These are phyloP conservation scores for Trametes sp. DNA, from an alignment of 1,284 basidiomycete genomes.

Conservation along the genomic window DNA sequence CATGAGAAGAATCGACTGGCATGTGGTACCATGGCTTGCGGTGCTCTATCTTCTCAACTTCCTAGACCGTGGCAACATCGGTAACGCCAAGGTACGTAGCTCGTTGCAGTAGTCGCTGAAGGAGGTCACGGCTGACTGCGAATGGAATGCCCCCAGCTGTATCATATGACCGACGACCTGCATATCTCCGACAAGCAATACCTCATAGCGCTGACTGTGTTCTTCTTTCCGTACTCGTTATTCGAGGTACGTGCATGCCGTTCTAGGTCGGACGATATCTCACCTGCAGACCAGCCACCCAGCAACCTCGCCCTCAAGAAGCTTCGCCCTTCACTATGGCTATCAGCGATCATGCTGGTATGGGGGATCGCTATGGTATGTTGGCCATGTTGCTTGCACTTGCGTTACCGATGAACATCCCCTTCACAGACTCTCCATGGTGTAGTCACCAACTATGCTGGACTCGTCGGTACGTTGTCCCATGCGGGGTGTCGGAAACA, in stretches of 20 bases:
- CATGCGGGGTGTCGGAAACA: background rate
- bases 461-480: slow-evolving; percentile 38
- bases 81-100: slow-evolving; percentile 71
- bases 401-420: background rate
- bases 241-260: slow-evolving; percentile 54
- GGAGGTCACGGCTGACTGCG: slow-evolving; percentile 1
- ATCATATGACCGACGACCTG: slow-evolving; percentile 60
- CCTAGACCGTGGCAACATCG: slow-evolving; percentile 82
- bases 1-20: slow-evolving; percentile 69
- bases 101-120: background rate
- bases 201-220: slow-evolving; percentile 67
- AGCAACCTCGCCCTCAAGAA: slow-evolving; percentile 49
- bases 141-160: slow-evolving; percentile 52
- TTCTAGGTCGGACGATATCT: background rate
- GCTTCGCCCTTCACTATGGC: slow-evolving; percentile 50
- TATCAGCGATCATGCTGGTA: slow-evolving; percentile 43
- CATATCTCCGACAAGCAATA: slow-evolving; percentile 71
- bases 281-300: slow-evolving; percentile 37
- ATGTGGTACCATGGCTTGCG: slow-evolving; percentile 72
- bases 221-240: slow-evolving; percentile 70
- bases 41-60: slow-evolving; percentile 82
- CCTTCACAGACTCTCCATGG: slow-evolving; percentile 42
- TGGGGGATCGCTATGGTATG: slow-evolving; percentile 44
- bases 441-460: slow-evolving; percentile 42
- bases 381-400: background rate